Evolutionary conservation across 2,329 filamentous ascomycete species (phyloP).

Genomic region (Aschersonia sp.): DNA sequence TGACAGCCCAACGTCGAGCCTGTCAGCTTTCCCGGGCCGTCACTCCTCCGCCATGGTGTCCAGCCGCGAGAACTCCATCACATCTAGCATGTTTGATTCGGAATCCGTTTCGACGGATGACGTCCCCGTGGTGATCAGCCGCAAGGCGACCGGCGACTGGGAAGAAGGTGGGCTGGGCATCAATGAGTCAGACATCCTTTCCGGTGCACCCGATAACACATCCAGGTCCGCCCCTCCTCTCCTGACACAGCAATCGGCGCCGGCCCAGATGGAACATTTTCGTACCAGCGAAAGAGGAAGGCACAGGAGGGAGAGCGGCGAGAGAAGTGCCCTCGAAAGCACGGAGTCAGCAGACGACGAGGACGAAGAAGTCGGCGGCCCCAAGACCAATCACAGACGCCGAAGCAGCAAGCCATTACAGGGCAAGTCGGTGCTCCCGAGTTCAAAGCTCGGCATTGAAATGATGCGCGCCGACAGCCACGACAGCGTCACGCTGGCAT

Average conservation of each 20-base stretch:
- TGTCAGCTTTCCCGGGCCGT: constrained; percentile 53
- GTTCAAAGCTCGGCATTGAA: constrained; percentile 84
- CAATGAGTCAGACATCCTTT: constrained; percentile 40
- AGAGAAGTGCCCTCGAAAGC: constrained; percentile 59
- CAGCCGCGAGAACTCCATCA: constrained; percentile 78
- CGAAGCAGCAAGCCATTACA: constrained; percentile 21
- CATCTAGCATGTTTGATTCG: constrained; percentile 74
- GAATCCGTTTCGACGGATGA: constrained; percentile 71
- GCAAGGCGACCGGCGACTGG: constrained; percentile 66
- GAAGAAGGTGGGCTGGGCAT: constrained; percentile 69
- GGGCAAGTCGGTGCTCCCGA: constrained; percentile 46
- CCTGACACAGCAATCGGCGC: constrained; percentile 49
- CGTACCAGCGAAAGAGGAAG: constrained; percentile 61
- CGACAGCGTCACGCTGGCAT: constrained; percentile 53
- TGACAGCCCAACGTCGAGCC: constrained; percentile 74
- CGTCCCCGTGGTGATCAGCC: constrained; percentile 58
- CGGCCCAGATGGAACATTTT: constrained; percentile 41
- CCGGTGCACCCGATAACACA: constrained; percentile 15
- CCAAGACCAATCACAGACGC: constrained; percentile 30
- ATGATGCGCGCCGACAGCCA: constrained; percentile 97
- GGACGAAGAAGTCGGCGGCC: constrained; percentile 68
- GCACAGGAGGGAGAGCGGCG: constrained; percentile 59
- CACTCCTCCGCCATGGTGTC: constrained; percentile 68
- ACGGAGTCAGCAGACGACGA: constrained; percentile 87
- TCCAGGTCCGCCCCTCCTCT: constrained; percentile 36